Evolutionary conservation across 228 moss, liverwort and hornwort species (phyloP), one percentile per base, ranked within the genome.

Genomic region (Sphagnum fallax): DNA sequence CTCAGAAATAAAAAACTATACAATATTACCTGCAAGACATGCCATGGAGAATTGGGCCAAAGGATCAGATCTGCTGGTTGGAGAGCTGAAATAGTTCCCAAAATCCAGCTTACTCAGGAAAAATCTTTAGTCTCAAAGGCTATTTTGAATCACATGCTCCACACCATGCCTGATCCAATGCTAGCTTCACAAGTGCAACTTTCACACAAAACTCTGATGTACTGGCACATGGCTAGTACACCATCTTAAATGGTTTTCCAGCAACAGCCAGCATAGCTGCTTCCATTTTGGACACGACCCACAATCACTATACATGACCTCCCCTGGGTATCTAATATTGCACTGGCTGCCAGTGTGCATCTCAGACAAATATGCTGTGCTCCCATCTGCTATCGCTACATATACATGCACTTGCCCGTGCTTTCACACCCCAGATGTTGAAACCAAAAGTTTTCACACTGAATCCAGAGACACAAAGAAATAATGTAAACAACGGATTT

Each of bases 71-170:
- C 97, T 67, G 88, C 88, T 47, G 93, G 83, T 69, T 93, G 93
- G 64, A 98, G 93, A 14, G 87, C 84, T 16, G 88, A 77, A 32
- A 98, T 92, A 16, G 93, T 98, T 71, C 97, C 97, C 93, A 98
- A 91, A 65, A 98, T 93, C 97, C 93, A 98, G 75, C 97, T 98
- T 53, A 98, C 91, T 69, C 93, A 74, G 5, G 97, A 98, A 3
- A 93, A 98, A 71, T 98, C 97, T 79, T 98, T 93, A 0, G 97
- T 98, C 82, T 98, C 97, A 69, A 98, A 98, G 6, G 97, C 97
- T 93, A 98, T 98, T 80, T 98, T 98, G 73, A 98, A 98, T 63
- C 97, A 81, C 97, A 90, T 93, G 5, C 97, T 10, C 85, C 82
- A 60, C 84, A 98, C 97, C 97, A 98, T 5, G 84, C 72, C 50